These are phyloP conservation scores for Zygosaccharomyces lentus DNA, from an alignment of 805 yeast genomes.

Conservation along the genomic window DNA sequence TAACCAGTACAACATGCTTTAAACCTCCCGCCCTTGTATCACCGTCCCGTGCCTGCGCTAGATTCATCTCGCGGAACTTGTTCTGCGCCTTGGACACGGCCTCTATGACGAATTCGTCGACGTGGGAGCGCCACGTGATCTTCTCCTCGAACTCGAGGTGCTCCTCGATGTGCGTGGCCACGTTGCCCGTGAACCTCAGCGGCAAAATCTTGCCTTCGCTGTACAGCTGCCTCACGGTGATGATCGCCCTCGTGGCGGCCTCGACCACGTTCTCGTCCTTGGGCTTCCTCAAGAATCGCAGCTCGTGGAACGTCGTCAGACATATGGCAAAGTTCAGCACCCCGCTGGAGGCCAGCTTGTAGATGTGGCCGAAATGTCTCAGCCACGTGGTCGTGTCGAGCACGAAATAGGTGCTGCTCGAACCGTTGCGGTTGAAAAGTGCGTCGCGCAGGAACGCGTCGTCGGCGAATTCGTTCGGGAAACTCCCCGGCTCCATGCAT, in stretches of 20 bases:
- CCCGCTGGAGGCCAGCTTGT: slow-evolving; percentile 57
- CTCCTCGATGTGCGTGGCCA: slow-evolving; percentile 62
- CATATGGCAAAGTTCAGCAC: slow-evolving; percentile 62
- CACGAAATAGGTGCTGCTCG: slow-evolving; percentile 51
- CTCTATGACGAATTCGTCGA: slow-evolving; percentile 61
- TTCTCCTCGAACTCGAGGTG: slow-evolving; percentile 68
- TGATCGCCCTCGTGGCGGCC: slow-evolving; percentile 74
- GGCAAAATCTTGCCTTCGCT: slow-evolving; percentile 53
- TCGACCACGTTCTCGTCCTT: slow-evolving; percentile 71
- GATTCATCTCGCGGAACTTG: slow-evolving; percentile 16
- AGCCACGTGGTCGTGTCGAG: slow-evolving; percentile 76
- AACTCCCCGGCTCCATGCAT: slow-evolving; percentile 7
- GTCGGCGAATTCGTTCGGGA: background rate
- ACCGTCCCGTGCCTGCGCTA: slow-evolving; percentile 17
- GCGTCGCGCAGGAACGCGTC: slow-evolving; percentile 39
- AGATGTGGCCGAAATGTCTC: slow-evolving; percentile 70
- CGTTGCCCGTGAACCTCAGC: slow-evolving; percentile 61
- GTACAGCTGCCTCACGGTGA: slow-evolving; percentile 62
- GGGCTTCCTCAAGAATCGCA: slow-evolving; percentile 62
- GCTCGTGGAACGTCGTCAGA: slow-evolving; percentile 69
- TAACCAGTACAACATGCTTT: slow-evolving; percentile 57
- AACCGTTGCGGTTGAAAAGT: slow-evolving; percentile 54
- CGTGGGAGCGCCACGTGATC: slow-evolving; percentile 63
- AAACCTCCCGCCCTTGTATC: slow-evolving; percentile 38
- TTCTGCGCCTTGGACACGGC: slow-evolving; percentile 43